These are phyloP conservation scores for Pseudogymnoascus sp. DNA, from an alignment of 2,329 filamentous ascomycete species.

Conservation along the genomic window DNA sequence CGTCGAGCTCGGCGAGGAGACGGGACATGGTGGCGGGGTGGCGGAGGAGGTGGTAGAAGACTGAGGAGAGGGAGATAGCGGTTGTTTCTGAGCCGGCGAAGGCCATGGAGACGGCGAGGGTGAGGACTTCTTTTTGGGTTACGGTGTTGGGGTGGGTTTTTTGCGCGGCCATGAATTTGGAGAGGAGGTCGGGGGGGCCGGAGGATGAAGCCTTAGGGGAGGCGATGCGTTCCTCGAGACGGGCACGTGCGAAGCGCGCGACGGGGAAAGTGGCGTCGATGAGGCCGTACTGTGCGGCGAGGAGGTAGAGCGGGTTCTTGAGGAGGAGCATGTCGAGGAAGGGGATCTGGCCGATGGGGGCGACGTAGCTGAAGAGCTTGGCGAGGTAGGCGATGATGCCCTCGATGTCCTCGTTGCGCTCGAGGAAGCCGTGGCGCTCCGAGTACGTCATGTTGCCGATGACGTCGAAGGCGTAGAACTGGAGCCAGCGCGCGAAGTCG, in stretches of 20 bases:
- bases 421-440: conserved; percentile 66
- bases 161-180: conserved; percentile 63
- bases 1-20: conserved; percentile 55
- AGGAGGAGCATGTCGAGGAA: conserved; percentile 59
- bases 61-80: conserved; percentile 60
- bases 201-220: neutral
- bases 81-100: conserved; percentile 75
- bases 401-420: conserved; percentile 66
- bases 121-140: conserved; percentile 59
- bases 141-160: conserved; percentile 63
- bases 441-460: conserved; percentile 71
- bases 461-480: conserved; percentile 76
- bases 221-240: conserved; percentile 50
- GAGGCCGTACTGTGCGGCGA: conserved; percentile 58
- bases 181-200: conserved; percentile 47
- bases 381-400: conserved; percentile 60
- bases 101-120: conserved; percentile 63
- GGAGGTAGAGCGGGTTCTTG: conserved; percentile 67
- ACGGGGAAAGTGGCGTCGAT: conserved; percentile 63
- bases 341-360: conserved; percentile 67
- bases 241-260: conserved; percentile 59
- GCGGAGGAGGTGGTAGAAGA: conserved; percentile 68
- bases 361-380: conserved; percentile 61
- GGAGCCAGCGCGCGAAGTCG: conserved; percentile 64
- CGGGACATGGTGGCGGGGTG: conserved; percentile 46